Base-by-base conservation (phyloP, 2,329 filamentous ascomycete species). In the Hymenoscyphus albidus region DNA sequence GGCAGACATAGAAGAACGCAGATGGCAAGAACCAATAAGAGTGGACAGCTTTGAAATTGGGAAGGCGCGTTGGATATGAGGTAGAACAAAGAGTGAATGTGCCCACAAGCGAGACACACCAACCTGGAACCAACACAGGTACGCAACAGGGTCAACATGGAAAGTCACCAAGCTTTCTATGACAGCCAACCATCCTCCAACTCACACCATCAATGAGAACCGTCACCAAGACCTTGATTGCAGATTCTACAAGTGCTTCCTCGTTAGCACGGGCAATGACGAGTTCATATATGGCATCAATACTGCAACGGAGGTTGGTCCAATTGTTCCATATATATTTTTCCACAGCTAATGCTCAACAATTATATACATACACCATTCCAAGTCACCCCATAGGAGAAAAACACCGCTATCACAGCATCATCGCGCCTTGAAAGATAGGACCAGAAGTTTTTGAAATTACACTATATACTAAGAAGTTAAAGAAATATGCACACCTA, bases 381-480 rank as follows among this genome's bases (percentile, higher is more conserved):
- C 48, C n/a, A 27, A 3, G 18, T 54, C 48, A 27, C 48, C 18
- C 27, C 48, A 54, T 27, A 54, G 9, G 12, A 54, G 12, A 54
- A 10, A 54, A 12, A 27, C 13, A 54, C 12, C 18, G 22, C 18
- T 18, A 35, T 35, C 48, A 10, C 48, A 12, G 12, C 48, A 54
- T 51, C 10, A 27, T 54, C 18, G 38, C 31, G 22, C 22, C 27
- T 59, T 59, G 48, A 32, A 22, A 35, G 61, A 51, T 44, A 22
- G 38, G 48, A 27, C 48, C 18, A 54, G 48, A 54, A 54, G 18
- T 27, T 68, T 35, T 66, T 31, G 63, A 69, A 65, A 69, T 68
- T 70, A 68, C 64, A 69, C 65, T 69, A 70, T 69, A 44, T 69
- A 67, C 65, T 54, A 62, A 65, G 64, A 70, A 63, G 56, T 42